Evolutionary conservation across 2,329 filamentous ascomycete genomes (phyloP), one percentile per base, ranked within the genome.

Genomic region (Trichoderma simmonsii): DNA sequence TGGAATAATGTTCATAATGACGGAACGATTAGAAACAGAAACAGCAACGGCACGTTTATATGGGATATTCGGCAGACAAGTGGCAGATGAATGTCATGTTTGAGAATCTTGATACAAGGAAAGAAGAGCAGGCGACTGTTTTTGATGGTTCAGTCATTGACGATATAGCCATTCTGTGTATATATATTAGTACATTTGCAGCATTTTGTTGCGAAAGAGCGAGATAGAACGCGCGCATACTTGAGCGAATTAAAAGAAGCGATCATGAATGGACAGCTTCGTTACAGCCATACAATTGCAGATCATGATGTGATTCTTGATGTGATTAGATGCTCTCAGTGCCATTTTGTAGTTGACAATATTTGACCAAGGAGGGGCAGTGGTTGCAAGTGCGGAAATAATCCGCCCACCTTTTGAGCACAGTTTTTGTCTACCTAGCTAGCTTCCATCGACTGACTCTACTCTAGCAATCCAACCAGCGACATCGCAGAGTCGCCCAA

Each of bases 401-500:
- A 61, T 69, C 57, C 66, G 66, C 68, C 51, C 51, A 18, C 39
- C 57, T 61, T 39, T 39, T 28, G n/a, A 69, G 36, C 39, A 61
- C 32, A 48, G 56, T 34, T 57, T 57, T 68, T 39, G 6, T 8
- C 30, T 32, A 51, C n/a, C 43, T 51, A 36, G 34, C 43, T 51
- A 36, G 34, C 34, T 51, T 21, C n/a, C 18, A 11, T 48, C 6
- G 15, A 48, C 18, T 6, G 15, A 48, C 18, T 51, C 34, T 43
- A 1, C 12, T 34, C 26, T 34, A 34, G 32, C 65, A 48, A 48
- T 15, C 18, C 57, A 51, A 14, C 18, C 39, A 61, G 57, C 36
- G 66, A 69, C 66, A 62, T 34, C 57, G 67, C 56, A 69, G 28
- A 62, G 66, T 51, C 57, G 66, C 66, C 68, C 71, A 71, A 73